Base-by-base conservation (phyloP, 805 yeast genomes). In the Candida namnaoensis region DNA sequence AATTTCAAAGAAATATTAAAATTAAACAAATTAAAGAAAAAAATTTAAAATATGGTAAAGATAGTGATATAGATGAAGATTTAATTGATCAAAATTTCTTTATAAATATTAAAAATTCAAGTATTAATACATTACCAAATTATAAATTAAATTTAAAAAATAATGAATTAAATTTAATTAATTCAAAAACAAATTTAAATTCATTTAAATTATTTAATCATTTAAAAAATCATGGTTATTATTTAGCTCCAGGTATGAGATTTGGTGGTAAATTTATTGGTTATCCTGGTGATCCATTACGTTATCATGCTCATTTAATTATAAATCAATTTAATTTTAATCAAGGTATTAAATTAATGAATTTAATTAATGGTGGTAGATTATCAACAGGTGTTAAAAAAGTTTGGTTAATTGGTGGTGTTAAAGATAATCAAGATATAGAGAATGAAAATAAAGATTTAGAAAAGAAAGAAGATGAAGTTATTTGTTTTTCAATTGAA, bases 301-400 rank as follows among this genome's bases (percentile, higher is more conserved):
- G 93, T 38, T 93, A 78, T 54, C 99, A 91, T 61, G 84, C 97
- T 3, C 96, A 91, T 59, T 68, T 80, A 47, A 80, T 86, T 5
- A 83, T 86, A 3, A 74, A 75, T 38, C 68, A 79, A 0, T 48
- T 68, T 12, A 62, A 60, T 25, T 62, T 59, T 33, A 65, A 72
- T 47, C 70, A 72, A 32, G 72, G 74, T 46, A 69, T 83, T 24
- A 74, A 74, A 2, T 53, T 88, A 34, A 53, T 74, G 35, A 76
- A 76, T 35, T 57, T 90, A 13, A 78, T 88, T 0, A 80, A 82
- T 33, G 87, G 95, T n/a, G 97, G 98, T 0, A 69, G 99, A 49
- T 62, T 91, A 39, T 96, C 96, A 1, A 88, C 97, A 0, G 82
- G 90, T 2, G 98, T 91, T 8, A 91, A 93, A 59, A 91, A 91